A percentile compares a stretch with the other conserved stretches of the same genome.
phyloP scores from a whole-genome alignment of 140 eudicot genomes.

The Bidens hawaiensis region DNA sequence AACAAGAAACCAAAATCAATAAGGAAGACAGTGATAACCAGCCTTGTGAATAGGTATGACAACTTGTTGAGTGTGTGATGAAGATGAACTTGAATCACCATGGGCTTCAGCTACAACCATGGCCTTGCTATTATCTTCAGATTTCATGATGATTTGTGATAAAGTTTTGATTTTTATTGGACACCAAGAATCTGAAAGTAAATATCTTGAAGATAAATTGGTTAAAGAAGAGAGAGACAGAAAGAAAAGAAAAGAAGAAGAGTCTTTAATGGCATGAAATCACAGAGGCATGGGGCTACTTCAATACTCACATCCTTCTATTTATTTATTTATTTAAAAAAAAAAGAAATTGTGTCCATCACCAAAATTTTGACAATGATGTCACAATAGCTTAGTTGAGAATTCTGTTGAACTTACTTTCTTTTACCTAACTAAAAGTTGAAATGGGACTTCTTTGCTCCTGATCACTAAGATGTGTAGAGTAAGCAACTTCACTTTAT shows the following conservation, averaged over 20 bases:
- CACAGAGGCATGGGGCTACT: constrained; percentile 38
- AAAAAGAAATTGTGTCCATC: constrained; percentile 26
- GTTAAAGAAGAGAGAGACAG: constrained; percentile 21
- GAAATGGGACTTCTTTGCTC: constrained; percentile 14
- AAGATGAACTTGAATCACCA: constrained; percentile 26
- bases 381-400: constrained; percentile 31
- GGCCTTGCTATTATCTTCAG: constrained; percentile 26
- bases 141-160: no score
- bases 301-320: constrained; percentile 16
- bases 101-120: constrained; percentile 9
- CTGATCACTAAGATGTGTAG: constrained; percentile 11
- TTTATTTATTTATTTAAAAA: no score
- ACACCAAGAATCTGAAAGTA: constrained; percentile 7
- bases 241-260: no score
- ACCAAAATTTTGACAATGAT: constrained; percentile 28
- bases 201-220: constrained; percentile 19
- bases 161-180: constrained; percentile 20
- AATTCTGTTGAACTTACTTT: constrained; percentile 35
- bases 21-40: constrained; percentile 18
- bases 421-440: constrained; percentile 33
- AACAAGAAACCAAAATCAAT: constrained; percentile 14
- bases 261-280: constrained; percentile 27
- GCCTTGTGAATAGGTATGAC: constrained; percentile 41
- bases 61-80: constrained; percentile 27
- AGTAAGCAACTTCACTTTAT: constrained; percentile 29